Conservation (phyloP, 2,329 filamentous ascomycete genomes). For the Teratosphaeria destructans region DNA sequence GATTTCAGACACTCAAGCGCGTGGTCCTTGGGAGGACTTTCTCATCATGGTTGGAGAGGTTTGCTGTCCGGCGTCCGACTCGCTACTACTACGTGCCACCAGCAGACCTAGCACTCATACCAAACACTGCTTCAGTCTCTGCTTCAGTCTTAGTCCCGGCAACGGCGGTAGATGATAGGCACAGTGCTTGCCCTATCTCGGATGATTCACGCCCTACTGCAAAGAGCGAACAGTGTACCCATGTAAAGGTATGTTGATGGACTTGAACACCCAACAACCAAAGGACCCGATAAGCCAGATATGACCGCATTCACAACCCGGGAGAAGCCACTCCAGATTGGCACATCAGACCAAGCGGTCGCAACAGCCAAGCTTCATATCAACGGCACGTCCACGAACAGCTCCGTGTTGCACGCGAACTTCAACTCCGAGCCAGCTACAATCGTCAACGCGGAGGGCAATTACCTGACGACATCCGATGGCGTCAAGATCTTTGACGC, state of each 20-base stretch:
- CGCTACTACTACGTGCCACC: too few relatives aligned
- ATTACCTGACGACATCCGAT: constrained; percentile 4
- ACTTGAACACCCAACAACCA: not conserved
- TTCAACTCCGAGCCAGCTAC: not conserved
- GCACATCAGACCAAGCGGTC: not conserved
- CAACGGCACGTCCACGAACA: not conserved
- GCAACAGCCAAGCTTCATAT: not conserved
- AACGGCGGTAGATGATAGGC: not conserved
- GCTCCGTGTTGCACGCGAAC: not conserved
- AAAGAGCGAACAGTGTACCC: too few relatives aligned
- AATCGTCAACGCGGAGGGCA: not conserved
- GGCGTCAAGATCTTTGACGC: constrained; percentile 9
- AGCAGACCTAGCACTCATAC: too few relatives aligned
- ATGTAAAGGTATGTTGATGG: not conserved
- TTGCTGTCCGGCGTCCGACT: too few relatives aligned
- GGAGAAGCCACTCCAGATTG: not conserved
- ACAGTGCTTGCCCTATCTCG: not conserved
- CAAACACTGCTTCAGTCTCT: not conserved
- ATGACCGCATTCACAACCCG: not conserved
- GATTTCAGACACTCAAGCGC: too few relatives aligned
- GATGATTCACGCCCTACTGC: too few relatives aligned
- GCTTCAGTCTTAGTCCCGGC: not conserved
- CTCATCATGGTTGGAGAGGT: too few relatives aligned
- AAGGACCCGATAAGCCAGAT: not conserved
- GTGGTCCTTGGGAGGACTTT: too few relatives aligned